Base-by-base conservation (phyloP, 2,329 filamentous ascomycete genomes). In the Fusarium oxysporum region DNA sequence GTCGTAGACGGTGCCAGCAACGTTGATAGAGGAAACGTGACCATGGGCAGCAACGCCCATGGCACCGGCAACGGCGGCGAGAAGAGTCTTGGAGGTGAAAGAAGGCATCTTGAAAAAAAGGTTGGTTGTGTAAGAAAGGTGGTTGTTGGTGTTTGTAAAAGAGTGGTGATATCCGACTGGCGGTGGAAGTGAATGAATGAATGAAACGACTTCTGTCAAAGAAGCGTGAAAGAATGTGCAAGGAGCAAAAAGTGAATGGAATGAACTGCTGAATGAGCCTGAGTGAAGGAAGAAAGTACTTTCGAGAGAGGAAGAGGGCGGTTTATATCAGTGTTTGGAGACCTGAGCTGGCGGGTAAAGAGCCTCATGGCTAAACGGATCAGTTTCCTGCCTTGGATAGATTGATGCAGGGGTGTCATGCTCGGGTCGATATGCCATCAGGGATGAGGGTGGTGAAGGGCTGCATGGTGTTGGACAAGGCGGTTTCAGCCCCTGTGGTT, bases 181-280 rank as follows among this genome's bases (percentile, higher is more conserved):
- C 77, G 76, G 76, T 56, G 38, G n/a, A 55, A 53, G 37, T 65
- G 64, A 56, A 61, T 38, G 71, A 76, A 72, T 68, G 70, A 77
- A 77, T 74, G 74, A 77, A 75, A 64, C 67, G 62, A 74, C 78
- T 79, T 79, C 78, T 79, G 48, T 79, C 78, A 79, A 79, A 79
- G 78, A 79, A 79, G 78, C 60, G 65, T 70, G 55, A 65, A 66
- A 69, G 69, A 66, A 65, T 68, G 73, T 71, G 72, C 56, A 78
- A 77, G 62, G 72, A 74, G 62, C 61, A 76, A 76, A 71, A 76
- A 77, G 73, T 62, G 73, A 79, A 73, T 77, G 76, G 58, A 77
- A 54, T 74, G 71, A 77, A 73, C 66, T 79, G 71, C 73, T 79
- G 72, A 54, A 62, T 78, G 76, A 79, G 76, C 73, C 73, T 61